Conservation (phyloP, 768 basidiomycete species). For the Holtermannia corniformis region DNA sequence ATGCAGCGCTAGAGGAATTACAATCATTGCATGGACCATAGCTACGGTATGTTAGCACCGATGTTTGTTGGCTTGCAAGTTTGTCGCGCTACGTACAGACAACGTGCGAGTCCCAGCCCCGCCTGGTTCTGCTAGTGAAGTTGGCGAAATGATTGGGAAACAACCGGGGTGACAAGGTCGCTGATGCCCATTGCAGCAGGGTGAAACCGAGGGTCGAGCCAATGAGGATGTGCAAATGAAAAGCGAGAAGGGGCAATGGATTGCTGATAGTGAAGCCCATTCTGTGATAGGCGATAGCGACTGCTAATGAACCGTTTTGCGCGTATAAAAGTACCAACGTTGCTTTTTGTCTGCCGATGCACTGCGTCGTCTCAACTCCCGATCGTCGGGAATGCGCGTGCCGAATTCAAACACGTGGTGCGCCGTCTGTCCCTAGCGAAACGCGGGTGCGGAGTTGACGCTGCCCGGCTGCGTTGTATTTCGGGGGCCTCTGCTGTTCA, state of each 20-base stretch:
- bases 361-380: too few species aligned
- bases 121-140: slow-evolving; percentile 13
- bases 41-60: slow-evolving; percentile 42
- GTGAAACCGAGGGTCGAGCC: slow-evolving; percentile 12
- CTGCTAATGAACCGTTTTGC: too few species aligned
- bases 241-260: slow-evolving; percentile 21
- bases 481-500: too few species aligned
- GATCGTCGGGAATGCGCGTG: too few species aligned
- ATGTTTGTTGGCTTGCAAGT: background rate
- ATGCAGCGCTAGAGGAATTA: slow-evolving; percentile 56
- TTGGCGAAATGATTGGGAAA: slow-evolving; percentile 2
- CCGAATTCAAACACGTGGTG: too few species aligned
- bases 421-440: too few species aligned
- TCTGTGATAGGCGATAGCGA: too few species aligned
- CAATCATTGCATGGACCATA: slow-evolving; percentile 59
- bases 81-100: slow-evolving; percentile 12
- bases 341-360: too few species aligned
- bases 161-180: slow-evolving; percentile 6
- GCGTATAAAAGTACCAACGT: too few species aligned
- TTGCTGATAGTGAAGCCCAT: slow-evolving; percentile 1
- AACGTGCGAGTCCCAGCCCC: slow-evolving; percentile 14
- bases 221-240: slow-evolving; percentile 17
- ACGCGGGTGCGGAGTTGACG: too few species aligned
- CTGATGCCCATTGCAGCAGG: slow-evolving; percentile 8
- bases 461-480: too few species aligned